Evolutionary conservation across 768 basidiomycete genomes (phyloP).

Genomic region (Russula abietina): DNA sequence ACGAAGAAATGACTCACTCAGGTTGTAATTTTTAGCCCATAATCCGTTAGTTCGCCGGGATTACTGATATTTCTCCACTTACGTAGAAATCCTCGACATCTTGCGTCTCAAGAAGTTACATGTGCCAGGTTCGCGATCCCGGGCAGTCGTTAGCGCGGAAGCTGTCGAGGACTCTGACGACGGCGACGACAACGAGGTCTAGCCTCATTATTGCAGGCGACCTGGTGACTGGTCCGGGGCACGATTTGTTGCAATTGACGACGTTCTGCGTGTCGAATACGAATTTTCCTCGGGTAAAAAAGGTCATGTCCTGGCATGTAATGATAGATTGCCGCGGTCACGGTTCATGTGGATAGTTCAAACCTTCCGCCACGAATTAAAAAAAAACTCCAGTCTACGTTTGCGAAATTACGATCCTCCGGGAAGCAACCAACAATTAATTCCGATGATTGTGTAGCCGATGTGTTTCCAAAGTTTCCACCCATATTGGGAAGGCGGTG

Average conservation of each 20-base stretch:
- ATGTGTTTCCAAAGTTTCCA: background rate
- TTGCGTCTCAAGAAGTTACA: slow-evolving; percentile 68
- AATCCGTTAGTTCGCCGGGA: background rate
- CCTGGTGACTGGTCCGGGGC: background rate
- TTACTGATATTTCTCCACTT: slow-evolving; percentile 10
- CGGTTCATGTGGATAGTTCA: background rate
- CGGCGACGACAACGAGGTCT: background rate
- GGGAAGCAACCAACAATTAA: background rate
- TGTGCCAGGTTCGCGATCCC: slow-evolving; percentile 37
- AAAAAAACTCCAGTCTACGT: background rate
- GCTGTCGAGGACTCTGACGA: slow-evolving; percentile 33
- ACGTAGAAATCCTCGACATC: slow-evolving; percentile 74
- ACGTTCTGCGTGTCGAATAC: background rate
- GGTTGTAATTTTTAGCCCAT: slow-evolving; percentile 39
- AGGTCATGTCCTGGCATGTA: background rate
- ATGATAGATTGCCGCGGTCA: background rate
- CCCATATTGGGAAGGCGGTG: background rate
- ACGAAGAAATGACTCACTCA: slow-evolving; percentile 74
- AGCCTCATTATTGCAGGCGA: background rate
- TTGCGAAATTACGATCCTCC: background rate
- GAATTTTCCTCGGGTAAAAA: background rate
- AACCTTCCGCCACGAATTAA: background rate
- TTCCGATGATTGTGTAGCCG: background rate
- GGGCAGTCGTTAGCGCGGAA: slow-evolving; percentile 32
- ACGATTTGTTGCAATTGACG: background rate